Conservation (phyloP, 2,329 filamentous ascomycete species). For the Diaporthe australafricana region DNA sequence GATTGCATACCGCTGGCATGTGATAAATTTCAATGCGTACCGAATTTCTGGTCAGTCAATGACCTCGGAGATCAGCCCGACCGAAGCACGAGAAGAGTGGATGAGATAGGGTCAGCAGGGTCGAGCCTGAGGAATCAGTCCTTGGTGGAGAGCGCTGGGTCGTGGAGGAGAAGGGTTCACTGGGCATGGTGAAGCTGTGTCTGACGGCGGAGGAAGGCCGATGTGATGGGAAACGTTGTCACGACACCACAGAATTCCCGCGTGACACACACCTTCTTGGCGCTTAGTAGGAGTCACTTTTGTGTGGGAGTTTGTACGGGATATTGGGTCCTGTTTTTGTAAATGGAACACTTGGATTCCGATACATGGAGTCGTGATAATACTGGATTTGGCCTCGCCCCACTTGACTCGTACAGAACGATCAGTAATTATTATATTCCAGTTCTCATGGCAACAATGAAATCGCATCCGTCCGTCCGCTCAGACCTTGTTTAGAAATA, state of each 20-base stretch:
- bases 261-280: too few species aligned
- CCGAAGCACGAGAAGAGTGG: constrained; percentile 29
- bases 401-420: not conserved
- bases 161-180: not conserved
- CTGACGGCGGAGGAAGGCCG: too few species aligned
- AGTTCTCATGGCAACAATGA: too few species aligned
- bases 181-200: not conserved
- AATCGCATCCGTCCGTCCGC: too few species aligned
- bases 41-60: constrained; percentile 41
- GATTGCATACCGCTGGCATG: not conserved
- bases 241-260: not conserved
- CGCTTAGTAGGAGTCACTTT: not conserved
- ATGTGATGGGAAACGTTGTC: not conserved
- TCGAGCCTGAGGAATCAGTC: not conserved
- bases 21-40: constrained; percentile 44
- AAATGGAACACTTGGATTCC: not conserved
- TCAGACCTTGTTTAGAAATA: not conserved
- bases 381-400: too few species aligned
- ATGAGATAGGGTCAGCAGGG: not conserved
- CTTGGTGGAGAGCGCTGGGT: not conserved
- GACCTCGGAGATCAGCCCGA: constrained; percentile 34
- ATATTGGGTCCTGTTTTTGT: not conserved
- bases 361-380: not conserved
- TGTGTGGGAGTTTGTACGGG: not conserved
- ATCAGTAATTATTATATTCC: too few species aligned